A percentile compares a stretch with the other conserved stretches of the same genome.
Evolutionary conservation across 2,329 filamentous ascomycete genomes (phyloP).

Genomic region (Seiridium unicorne): DNA sequence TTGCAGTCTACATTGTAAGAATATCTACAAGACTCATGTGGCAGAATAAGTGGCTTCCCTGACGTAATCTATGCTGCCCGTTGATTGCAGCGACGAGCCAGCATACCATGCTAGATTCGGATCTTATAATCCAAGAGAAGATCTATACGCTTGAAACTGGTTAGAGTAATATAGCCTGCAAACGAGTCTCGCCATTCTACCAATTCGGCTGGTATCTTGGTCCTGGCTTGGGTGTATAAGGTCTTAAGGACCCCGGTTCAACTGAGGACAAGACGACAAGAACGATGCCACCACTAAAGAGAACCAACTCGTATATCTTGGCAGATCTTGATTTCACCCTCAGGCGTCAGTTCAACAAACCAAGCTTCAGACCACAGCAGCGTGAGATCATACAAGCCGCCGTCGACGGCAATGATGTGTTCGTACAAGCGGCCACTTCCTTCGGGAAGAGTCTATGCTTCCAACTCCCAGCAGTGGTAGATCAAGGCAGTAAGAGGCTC

Average conservation of each 20-base stretch:
- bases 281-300: conserved; percentile 26
- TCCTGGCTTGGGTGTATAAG: background rate
- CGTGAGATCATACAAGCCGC: conserved; percentile 84
- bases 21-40: too few relatives aligned
- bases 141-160: too few relatives aligned
- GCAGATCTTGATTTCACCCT: conserved; percentile 64
- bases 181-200: too few relatives aligned
- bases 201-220: too few relatives aligned
- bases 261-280: background rate
- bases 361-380: conserved; percentile 67
- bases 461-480: conserved; percentile 84
- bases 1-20: too few relatives aligned
- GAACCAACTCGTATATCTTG: conserved; percentile 27
- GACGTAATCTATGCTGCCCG: too few relatives aligned
- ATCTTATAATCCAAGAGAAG: too few relatives aligned
- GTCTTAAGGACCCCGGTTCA: background rate
- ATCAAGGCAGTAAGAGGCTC: conserved; percentile 69
- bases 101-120: too few relatives aligned
- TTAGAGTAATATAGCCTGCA: too few relatives aligned
- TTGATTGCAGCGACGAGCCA: too few relatives aligned
- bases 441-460: conserved; percentile 95
- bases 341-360: conserved; percentile 63
- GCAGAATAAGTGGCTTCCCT: too few relatives aligned
- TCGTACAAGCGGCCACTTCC: conserved; percentile 84
- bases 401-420: conserved; percentile 83